A percentile compares a stretch with the other conserved stretches of the same genome.
Evolutionary conservation across 2,329 filamentous ascomycete genomes (phyloP).

Genomic region (Zasmidium angulare): DNA sequence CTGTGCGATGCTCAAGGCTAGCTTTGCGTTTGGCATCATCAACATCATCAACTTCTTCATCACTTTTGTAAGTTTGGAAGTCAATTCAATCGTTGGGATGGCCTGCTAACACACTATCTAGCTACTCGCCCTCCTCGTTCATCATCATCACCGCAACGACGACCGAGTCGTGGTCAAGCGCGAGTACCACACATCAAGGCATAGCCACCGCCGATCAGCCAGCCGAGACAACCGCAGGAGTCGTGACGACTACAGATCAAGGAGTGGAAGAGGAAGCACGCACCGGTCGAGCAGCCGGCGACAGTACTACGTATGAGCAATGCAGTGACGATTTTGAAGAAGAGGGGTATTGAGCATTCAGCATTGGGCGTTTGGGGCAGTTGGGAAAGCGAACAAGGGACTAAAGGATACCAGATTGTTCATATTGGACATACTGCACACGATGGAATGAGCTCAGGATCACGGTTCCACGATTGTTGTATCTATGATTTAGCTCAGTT

Average conservation of each 20-base stretch:
- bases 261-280: slow-evolving; percentile 21
- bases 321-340: not conserved
- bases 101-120: slow-evolving; percentile 20
- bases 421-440: not conserved
- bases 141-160: slow-evolving; percentile 45
- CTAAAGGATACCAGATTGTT: not conserved
- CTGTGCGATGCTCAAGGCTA: slow-evolving; percentile 89
- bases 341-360: too few species aligned
- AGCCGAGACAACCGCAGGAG: slow-evolving; percentile 28
- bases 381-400: not conserved
- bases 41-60: slow-evolving; percentile 77
- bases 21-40: slow-evolving; percentile 88
- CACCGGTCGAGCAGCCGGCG: slow-evolving; percentile 30
- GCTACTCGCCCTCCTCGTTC: slow-evolving; percentile 63
- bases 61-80: slow-evolving; percentile 58
- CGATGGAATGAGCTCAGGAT: not conserved
- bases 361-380: not conserved
- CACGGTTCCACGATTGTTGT: not conserved
- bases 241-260: slow-evolving; percentile 26
- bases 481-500: not conserved
- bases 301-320: slow-evolving; percentile 31
- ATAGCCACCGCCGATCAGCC: slow-evolving; percentile 40
- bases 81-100: not conserved
- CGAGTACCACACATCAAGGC: slow-evolving; percentile 49
- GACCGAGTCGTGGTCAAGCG: slow-evolving; percentile 55